A percentile compares a stretch with the other conserved stretches of the same genome.
Evolutionary conservation across 2,329 filamentous ascomycete genomes (phyloP).

Genomic region (Westerdykella ornata): DNA sequence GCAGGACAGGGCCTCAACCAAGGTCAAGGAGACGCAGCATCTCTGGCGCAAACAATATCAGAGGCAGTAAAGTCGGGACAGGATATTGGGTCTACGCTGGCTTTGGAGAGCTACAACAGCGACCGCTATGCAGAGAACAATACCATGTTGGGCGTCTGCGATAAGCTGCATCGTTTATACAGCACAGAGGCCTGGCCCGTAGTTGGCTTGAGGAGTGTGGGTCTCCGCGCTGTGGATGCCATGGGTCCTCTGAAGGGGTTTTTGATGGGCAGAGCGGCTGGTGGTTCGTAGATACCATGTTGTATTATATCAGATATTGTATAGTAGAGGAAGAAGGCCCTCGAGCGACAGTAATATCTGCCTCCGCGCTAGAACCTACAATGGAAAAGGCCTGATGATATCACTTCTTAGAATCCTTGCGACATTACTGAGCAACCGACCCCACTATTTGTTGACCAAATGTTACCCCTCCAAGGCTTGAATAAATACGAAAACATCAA

Average conservation of each 20-base stretch:
- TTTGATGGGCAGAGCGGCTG: constrained; percentile 66
- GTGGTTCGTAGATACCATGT: constrained; percentile 16
- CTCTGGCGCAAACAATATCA: constrained; percentile 66
- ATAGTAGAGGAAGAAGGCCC: too few relatives aligned
- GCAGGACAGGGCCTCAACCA: constrained; percentile 93
- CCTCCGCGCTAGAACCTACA: too few relatives aligned
- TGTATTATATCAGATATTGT: constrained; percentile 1
- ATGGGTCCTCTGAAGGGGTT: constrained; percentile 72
- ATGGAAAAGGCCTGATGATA: neutral
- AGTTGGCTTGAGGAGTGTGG: constrained; percentile 70
- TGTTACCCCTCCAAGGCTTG: constrained; percentile 11
- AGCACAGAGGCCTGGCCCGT: constrained; percentile 72
- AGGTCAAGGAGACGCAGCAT: constrained; percentile 81
- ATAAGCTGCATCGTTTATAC: constrained; percentile 91
- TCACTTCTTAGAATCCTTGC: neutral
- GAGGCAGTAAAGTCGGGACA: constrained; percentile 75
- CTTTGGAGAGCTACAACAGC: constrained; percentile 71
- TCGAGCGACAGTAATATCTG: too few relatives aligned
- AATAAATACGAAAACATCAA: too few relatives aligned
- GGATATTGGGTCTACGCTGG: constrained; percentile 73
- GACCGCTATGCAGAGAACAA: constrained; percentile 79
- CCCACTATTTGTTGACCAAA: constrained; percentile 10
- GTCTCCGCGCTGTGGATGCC: constrained; percentile 68
- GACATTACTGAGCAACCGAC: constrained; percentile 2
- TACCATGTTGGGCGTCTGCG: constrained; percentile 68